These are phyloP conservation scores for Canavalia ensiformis DNA, from an alignment of 306 rosid genomes.

Conservation along the genomic window DNA sequence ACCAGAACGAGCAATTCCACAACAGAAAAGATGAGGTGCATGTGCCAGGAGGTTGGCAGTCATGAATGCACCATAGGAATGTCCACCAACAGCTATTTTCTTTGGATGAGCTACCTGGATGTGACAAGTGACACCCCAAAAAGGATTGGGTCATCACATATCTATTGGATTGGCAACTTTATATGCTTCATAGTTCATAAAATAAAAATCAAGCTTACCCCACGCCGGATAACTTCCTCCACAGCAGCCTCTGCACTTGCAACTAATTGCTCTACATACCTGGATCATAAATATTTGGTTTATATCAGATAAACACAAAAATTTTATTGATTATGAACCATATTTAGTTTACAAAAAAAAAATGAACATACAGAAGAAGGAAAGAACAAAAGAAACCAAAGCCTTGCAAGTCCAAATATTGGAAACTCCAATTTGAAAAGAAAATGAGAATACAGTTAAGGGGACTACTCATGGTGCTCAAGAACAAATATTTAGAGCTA, in stretches of 20 bases:
- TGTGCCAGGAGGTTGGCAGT: conserved; percentile 98
- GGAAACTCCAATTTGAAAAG: conserved; percentile 38
- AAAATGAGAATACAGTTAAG: conserved; percentile 33
- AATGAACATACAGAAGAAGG: conserved; percentile 20
- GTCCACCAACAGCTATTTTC: conserved; percentile 97
- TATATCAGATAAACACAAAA: conserved; percentile 40
- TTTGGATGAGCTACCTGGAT: conserved; percentile 89
- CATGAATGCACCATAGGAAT: conserved; percentile 99
- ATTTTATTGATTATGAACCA: conserved; percentile 16
- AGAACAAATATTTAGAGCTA: conserved; percentile 38
- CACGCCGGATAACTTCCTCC: conserved; percentile 87
- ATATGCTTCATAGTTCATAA: conserved; percentile 6
- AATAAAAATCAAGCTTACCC: conserved; percentile 67
- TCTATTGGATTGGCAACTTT: conserved; percentile 24
- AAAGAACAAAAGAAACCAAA: conserved; percentile 38
- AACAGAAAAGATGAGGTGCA: conserved; percentile 97
- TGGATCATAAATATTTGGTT: conserved; percentile 50
- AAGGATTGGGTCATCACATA: conserved; percentile 36
- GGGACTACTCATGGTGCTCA: conserved; percentile 16
- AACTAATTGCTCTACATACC: conserved; percentile 96
- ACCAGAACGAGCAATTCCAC: conserved; percentile 99
- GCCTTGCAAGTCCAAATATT: conserved; percentile 44
- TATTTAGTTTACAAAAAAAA: conserved; percentile 24
- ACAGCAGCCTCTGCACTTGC: conserved; percentile 98
- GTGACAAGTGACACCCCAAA: conserved; percentile 47